A percentile compares a stretch with the other conserved stretches of the same genome.
Evolutionary conservation across 176 grass and related monocot species (phyloP).

Genomic region (Phoenix roebelenii): DNA sequence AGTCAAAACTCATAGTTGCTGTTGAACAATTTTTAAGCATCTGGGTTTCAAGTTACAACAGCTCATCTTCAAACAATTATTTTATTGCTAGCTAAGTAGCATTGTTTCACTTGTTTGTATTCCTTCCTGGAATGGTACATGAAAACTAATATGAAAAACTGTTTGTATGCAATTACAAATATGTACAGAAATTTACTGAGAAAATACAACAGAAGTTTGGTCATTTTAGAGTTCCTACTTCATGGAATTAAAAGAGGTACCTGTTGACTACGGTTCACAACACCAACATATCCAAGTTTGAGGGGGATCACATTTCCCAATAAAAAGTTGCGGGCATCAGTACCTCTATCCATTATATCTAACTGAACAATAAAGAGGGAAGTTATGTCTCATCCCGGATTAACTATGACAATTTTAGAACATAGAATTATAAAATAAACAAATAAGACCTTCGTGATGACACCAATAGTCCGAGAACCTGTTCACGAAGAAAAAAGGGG

Average conservation of each 20-base stretch:
- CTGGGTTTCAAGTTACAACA: no score
- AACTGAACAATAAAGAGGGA: constrained; percentile 45
- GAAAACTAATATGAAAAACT: no score
- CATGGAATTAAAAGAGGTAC: constrained; percentile 20
- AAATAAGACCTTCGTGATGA: constrained; percentile 85
- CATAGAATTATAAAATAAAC: constrained; percentile 5
- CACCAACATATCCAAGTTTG: constrained; percentile 85
- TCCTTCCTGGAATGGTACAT: no score
- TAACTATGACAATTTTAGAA: not conserved
- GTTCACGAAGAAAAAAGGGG: not conserved
- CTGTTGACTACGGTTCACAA: constrained; percentile 89
- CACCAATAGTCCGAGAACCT: constrained; percentile 98
- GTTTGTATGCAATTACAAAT: no score
- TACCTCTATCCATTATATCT: constrained; percentile 99
- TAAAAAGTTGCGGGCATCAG: constrained; percentile 93
- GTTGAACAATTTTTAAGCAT: no score
- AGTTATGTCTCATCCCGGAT: constrained; percentile 2
- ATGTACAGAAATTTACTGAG: no score
- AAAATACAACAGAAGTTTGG: no score
- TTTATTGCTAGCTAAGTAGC: no score
- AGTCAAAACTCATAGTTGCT: no score
- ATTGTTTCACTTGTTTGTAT: no score
- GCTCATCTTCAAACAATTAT: no score
- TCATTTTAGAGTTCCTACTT: not conserved
- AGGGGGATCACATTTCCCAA: constrained; percentile 93